Conservation (phyloP, 148 eudicot species). For the Polygonum maritimum region DNA sequence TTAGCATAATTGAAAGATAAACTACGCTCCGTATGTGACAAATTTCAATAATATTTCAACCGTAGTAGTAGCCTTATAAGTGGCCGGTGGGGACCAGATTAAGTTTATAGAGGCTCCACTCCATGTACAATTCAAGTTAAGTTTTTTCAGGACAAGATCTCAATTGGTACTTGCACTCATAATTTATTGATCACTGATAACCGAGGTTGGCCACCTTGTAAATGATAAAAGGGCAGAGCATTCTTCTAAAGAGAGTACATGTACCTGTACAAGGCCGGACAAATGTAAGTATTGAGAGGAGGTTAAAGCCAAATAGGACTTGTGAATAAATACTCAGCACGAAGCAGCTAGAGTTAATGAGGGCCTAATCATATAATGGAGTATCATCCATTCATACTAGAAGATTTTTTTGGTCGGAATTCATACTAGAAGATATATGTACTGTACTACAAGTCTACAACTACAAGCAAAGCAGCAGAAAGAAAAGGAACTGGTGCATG, state of each 20-base stretch:
- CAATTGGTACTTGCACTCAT: background rate
- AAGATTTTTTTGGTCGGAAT: too few relatives aligned
- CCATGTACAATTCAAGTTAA: background rate
- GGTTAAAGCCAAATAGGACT: background rate
- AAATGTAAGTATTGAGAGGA: background rate
- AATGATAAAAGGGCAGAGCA: background rate
- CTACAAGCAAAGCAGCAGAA: conserved; percentile 9
- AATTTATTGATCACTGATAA: background rate
- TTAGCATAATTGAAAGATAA: background rate
- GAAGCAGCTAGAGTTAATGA: background rate
- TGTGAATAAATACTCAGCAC: background rate
- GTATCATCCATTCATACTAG: background rate
- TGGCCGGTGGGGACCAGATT: too few relatives aligned
- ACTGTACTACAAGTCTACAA: background rate
- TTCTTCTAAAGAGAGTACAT: background rate
- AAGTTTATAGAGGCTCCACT: background rate
- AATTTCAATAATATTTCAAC: background rate
- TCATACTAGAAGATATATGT: background rate
- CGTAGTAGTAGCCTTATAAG: background rate
- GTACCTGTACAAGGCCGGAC: background rate
- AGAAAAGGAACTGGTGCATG: background rate
- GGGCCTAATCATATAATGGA: background rate
- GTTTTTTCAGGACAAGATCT: background rate
- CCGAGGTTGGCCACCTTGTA: background rate
- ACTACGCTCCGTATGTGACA: too few relatives aligned